Base-by-base conservation (phyloP, 83 land plant genomes). In the Larix sibirica region DNA sequence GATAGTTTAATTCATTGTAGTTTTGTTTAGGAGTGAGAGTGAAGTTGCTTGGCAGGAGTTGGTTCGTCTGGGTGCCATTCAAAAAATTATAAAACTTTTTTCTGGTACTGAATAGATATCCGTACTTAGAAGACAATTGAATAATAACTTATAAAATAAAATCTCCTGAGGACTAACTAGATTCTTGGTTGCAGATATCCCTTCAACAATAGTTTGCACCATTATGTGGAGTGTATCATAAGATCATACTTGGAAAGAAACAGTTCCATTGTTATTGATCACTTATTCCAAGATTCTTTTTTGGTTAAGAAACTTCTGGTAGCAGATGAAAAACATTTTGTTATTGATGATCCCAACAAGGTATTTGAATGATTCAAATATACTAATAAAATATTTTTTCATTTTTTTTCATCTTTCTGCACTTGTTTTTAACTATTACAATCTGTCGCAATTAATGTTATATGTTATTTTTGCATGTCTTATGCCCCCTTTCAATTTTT, bases 1-100 rank as follows among this genome's bases (percentile, higher is more conserved):
- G 99, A 94, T 97, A 80, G 93, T 97, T 71, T 96, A 97, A 84
- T 97, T 97, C 85, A 87, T 97, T 70, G 90, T 94, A 3, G 92
- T 91, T 13, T 83, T 97, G 64, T 56, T 97, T 77, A 84, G 80
- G 83, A 86, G 95, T 82, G 91, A 91, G 62, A 92, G 88, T 85
- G 99, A 91, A 81, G 85, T 75, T 78, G 93, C 91, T 61, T 90
- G 94, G 79, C 82, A 92, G 54, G 98, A 92, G 78, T 86, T 97
- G 81, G 86, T 95, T 64, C 73, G 80, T 47, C 85, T 93, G n/a
- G 97, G 95, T 71, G 97, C 98, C 17, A 90, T 95, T 60, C 79
- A 83, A 80, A 84, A 85, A 65, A 79, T 92, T 31, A 67, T 97
- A 62, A 91, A 92, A 81, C 90, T 95, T 21, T 94, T 97, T 85